phyloP scores from a whole-genome alignment of 2,329 filamentous ascomycete genomes.

The Fusarium begoniae region DNA sequence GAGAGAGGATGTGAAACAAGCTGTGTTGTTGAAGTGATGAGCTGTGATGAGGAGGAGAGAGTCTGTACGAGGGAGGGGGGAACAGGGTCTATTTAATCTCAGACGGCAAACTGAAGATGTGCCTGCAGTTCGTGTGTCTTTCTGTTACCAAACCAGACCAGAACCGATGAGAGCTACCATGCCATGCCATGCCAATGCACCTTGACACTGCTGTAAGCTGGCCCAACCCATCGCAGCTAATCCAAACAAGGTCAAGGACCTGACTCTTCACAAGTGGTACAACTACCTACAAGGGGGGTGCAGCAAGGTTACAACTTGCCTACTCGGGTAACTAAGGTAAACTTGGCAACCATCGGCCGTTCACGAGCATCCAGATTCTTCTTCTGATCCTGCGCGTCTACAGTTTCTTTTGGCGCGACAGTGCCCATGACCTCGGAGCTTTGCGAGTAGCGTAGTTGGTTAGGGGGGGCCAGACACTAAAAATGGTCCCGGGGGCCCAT shows the following conservation, averaged over 20 bases:
- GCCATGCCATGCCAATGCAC: background rate
- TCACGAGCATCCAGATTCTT: slow-evolving; percentile 27
- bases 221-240: slow-evolving; percentile 2
- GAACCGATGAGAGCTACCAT: background rate
- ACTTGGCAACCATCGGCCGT: slow-evolving; percentile 20
- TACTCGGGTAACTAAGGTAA: slow-evolving; percentile 14
- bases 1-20: background rate
- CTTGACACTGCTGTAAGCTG: background rate
- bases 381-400: background rate
- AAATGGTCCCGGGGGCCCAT: slow-evolving; percentile 20
- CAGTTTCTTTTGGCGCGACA: background rate
- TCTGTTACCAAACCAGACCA: background rate
- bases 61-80: slow-evolving; percentile 35
- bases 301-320: slow-evolving; percentile 21
- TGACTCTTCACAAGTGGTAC: background rate
- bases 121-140: background rate
- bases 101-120: slow-evolving; percentile 22
- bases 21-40: slow-evolving; percentile 21
- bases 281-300: background rate
- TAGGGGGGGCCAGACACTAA: background rate
- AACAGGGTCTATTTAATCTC: slow-evolving; percentile 40
- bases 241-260: background rate
- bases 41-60: slow-evolving; percentile 34
- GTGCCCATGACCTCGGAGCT: slow-evolving; percentile 9
- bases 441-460: background rate